Percentiles rank a stretch among this genome's conserved stretches.
These are phyloP conservation scores for Coemansia sp. DNA, from an alignment of 192 early-diverging fungal genomes.

Conservation along the genomic window DNA sequence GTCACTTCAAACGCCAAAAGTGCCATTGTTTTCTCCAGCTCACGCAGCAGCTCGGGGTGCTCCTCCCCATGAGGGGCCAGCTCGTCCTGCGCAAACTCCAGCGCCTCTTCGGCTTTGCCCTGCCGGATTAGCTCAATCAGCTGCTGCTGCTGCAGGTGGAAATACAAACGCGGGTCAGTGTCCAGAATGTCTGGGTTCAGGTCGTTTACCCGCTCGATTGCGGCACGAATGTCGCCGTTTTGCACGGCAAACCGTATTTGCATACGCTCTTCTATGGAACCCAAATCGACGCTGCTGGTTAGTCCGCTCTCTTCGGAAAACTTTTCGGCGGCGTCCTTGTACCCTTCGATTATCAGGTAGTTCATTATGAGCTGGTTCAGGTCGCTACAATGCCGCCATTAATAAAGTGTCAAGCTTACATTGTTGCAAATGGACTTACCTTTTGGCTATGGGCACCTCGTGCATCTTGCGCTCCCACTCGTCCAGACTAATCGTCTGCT, in stretches of 20 bases:
- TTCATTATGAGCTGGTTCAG: conserved; percentile 99
- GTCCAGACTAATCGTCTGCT: conserved; percentile 64
- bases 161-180: conserved; percentile 89
- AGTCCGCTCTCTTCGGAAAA: conserved; percentile 88
- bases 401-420: background rate
- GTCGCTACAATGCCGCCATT: conserved; percentile 58
- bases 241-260: conserved; percentile 90
- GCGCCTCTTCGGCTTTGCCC: conserved; percentile 76
- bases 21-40: conserved; percentile 96
- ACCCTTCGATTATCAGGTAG: conserved; percentile 97
- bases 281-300: conserved; percentile 75
- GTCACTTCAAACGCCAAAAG: conserved; percentile 88
- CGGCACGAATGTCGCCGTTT: conserved; percentile 83
- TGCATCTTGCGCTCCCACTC: conserved; percentile 85
- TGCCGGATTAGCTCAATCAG: conserved; percentile 92
- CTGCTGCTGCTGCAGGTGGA: conserved; percentile 96
- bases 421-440: conserved; percentile 50
- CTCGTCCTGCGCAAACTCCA: conserved; percentile 97
- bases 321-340: conserved; percentile 97
- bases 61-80: conserved; percentile 97
- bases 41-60: conserved; percentile 90
- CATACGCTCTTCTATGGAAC: conserved; percentile 93
- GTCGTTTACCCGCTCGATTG: conserved; percentile 97
- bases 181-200: conserved; percentile 98
- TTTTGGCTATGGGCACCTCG: conserved; percentile 81